Percentiles rank a stretch among this genome's conserved stretches.
Conservation (phyloP, 495 filamentous ascomycete genomes). For the Hypoxylon intermedium region DNA sequence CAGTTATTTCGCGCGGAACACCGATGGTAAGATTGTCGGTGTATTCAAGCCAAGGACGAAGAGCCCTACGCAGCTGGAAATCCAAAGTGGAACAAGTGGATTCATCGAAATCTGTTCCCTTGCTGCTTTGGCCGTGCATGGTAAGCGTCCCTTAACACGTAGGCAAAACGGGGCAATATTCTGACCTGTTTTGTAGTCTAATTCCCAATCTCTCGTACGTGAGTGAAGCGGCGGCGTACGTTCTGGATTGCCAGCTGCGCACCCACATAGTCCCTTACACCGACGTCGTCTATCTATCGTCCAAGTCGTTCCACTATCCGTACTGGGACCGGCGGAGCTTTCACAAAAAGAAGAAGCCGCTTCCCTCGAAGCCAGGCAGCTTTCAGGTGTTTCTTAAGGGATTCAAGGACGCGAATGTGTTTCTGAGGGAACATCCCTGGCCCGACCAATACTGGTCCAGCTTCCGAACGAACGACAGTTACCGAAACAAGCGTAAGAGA, state of each 20-base stretch:
- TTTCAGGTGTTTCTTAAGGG: constrained; percentile 98
- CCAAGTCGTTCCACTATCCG: constrained; percentile 97
- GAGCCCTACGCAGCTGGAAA: constrained; percentile 94
- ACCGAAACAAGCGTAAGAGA: constrained; percentile 69
- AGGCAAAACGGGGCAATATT: background rate
- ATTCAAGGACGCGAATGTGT: constrained; percentile 95
- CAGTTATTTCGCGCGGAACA: constrained; percentile 95
- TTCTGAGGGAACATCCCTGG: constrained; percentile 94
- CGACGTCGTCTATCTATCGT: constrained; percentile 90
- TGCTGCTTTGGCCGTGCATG: constrained; percentile 96
- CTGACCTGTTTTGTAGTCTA: constrained; percentile 55
- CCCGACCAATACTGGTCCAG: constrained; percentile 88
- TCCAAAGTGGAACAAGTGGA: constrained; percentile 96
- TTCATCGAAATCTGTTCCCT: constrained; percentile 92
- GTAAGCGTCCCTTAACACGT: constrained; percentile 43
- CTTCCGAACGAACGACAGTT: constrained; percentile 73
- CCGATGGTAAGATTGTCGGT: constrained; percentile 89
- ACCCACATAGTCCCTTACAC: constrained; percentile 96
- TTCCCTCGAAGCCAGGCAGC: constrained; percentile 93
- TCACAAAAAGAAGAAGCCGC: constrained; percentile 81
- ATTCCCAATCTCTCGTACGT: constrained; percentile 99
- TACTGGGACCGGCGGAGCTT: constrained; percentile 93
- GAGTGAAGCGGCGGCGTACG: constrained; percentile 95
- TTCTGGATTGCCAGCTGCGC: constrained; percentile 85
- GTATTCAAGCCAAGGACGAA: constrained; percentile 99